A percentile compares a stretch with the other conserved stretches of the same genome.
Evolutionary conservation across 129 eudicot species (phyloP).

Genomic region (Flaveria ramosissima): DNA sequence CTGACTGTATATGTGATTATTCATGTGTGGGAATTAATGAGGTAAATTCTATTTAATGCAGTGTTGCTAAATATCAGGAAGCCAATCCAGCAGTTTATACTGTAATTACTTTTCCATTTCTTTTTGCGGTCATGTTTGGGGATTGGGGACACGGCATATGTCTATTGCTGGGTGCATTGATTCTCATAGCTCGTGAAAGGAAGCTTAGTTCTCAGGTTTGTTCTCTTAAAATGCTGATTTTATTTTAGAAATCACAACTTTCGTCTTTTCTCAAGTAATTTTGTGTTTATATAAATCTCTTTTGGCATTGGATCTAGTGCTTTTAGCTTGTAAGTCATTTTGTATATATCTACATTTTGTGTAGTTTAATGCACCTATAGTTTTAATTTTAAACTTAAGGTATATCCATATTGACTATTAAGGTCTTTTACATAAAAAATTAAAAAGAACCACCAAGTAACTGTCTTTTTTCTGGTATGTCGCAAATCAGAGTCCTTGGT

Average conservation of each 20-base stretch:
- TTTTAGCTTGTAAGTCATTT: not conserved
- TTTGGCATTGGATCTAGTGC: constrained; percentile 18
- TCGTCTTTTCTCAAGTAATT: not conserved
- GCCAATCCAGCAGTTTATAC: constrained; percentile 98
- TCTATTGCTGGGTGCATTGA: constrained; percentile 74
- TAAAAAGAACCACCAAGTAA: not conserved
- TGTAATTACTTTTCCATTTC: constrained; percentile 92
- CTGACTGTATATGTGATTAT: not conserved
- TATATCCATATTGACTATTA: not conserved
- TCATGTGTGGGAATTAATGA: constrained; percentile 19
- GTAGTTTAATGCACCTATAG: not conserved
- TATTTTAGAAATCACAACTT: not conserved
- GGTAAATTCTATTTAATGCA: constrained; percentile 33
- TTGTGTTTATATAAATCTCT: not conserved
- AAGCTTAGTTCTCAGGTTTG: constrained; percentile 84
- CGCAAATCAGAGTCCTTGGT: constrained; percentile 3
- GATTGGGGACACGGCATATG: constrained; percentile 99
- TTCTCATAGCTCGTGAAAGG: constrained; percentile 83
- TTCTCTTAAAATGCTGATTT: constrained; percentile 12
- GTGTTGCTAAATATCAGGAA: constrained; percentile 97
- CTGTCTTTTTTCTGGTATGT: not conserved
- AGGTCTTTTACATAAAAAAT: not conserved
- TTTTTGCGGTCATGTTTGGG: constrained; percentile 99
- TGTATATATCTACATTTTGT: not conserved
- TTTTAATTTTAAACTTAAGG: not conserved